These are phyloP conservation scores for Syncephalastrum sp. DNA, from an alignment of 371 early-diverging fungal species.

Conservation along the genomic window DNA sequence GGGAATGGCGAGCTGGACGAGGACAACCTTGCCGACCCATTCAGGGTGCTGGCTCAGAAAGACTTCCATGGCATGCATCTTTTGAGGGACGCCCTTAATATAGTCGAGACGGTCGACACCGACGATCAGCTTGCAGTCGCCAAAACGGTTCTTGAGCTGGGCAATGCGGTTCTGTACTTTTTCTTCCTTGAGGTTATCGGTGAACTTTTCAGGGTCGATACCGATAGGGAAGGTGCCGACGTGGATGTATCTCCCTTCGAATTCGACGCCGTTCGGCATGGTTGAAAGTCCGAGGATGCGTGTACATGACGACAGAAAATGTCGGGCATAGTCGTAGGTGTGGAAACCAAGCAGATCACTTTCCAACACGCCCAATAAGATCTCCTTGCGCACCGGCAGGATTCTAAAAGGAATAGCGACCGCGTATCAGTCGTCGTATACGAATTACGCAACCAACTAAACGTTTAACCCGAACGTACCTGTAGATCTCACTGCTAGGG, in stretches of 20 bases:
- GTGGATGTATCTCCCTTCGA: constrained; percentile 83
- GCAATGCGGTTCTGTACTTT: constrained; percentile 76
- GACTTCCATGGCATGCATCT: constrained; percentile 94
- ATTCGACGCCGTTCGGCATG: constrained; percentile 91
- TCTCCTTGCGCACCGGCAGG: constrained; percentile 88
- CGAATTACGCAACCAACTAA: neutral
- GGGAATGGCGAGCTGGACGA: constrained; percentile 99
- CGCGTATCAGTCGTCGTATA: neutral
- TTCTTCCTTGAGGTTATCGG: constrained; percentile 70
- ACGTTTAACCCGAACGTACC: constrained; percentile 33
- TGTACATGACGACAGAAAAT: constrained; percentile 96
- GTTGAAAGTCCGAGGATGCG: constrained; percentile 91
- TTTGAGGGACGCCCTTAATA: constrained; percentile 99
- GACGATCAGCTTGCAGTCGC: constrained; percentile 89
- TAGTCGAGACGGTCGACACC: constrained; percentile 99
- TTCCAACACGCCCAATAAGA: constrained; percentile 88
- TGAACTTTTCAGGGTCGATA: constrained; percentile 96
- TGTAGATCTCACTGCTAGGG: constrained; percentile 92
- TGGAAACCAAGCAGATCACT: constrained; percentile 98
- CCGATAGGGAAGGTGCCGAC: constrained; percentile 99
- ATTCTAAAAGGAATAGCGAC: constrained; percentile 42
- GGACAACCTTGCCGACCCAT: constrained; percentile 90
- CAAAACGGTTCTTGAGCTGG: constrained; percentile 81
- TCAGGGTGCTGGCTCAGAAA: constrained; percentile 92
- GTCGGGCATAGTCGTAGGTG: constrained; percentile 98